Percentiles rank a stretch among this genome's conserved stretches.
Conservation (phyloP, 1,284 basidiomycete genomes). For the Mycena citricolor region DNA sequence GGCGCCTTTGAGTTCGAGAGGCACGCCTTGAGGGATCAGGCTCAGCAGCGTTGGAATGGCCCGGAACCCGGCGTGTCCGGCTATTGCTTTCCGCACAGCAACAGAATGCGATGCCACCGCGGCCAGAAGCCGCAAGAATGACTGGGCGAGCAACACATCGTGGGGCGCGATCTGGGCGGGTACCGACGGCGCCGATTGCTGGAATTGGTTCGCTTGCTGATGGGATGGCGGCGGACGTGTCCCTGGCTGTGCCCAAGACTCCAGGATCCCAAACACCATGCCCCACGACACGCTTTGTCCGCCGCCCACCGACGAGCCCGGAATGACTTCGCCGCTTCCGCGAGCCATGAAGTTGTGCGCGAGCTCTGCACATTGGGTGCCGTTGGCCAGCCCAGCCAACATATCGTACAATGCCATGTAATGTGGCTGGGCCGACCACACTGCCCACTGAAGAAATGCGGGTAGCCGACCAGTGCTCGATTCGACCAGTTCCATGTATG, state of each 20-base stretch:
- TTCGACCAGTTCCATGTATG: slow-evolving; percentile 59
- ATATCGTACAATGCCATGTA: slow-evolving; percentile 84
- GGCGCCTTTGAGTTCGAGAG: slow-evolving; percentile 90
- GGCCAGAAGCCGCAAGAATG: slow-evolving; percentile 80
- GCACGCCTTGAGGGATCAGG: slow-evolving; percentile 77
- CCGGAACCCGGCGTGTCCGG: slow-evolving; percentile 75
- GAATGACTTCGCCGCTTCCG: slow-evolving; percentile 61
- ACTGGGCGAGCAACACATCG: slow-evolving; percentile 77
- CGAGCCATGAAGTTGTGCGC: slow-evolving; percentile 84
- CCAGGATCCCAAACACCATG: slow-evolving; percentile 43
- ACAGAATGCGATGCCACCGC: slow-evolving; percentile 80
- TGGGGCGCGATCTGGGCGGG: slow-evolving; percentile 60
- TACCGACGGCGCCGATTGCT: slow-evolving; percentile 43
- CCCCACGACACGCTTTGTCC: slow-evolving; percentile 47
- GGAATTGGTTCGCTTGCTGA: slow-evolving; percentile 34
- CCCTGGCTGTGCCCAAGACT: slow-evolving; percentile 42
- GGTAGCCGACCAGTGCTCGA: slow-evolving; percentile 65
- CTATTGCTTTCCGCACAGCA: slow-evolving; percentile 77
- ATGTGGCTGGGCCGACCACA: slow-evolving; percentile 78
- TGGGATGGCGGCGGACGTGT: slow-evolving; percentile 30
- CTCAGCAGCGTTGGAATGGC: slow-evolving; percentile 80
- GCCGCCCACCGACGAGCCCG: slow-evolving; percentile 45
- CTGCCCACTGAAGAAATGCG: slow-evolving; percentile 84
- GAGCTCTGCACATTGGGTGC: slow-evolving; percentile 80
- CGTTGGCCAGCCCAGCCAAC: slow-evolving; percentile 82